Evolutionary conservation across 208 protist species (phyloP), one percentile per base, ranked within the genome.

Genomic region (Angomonas deanei): DNA sequence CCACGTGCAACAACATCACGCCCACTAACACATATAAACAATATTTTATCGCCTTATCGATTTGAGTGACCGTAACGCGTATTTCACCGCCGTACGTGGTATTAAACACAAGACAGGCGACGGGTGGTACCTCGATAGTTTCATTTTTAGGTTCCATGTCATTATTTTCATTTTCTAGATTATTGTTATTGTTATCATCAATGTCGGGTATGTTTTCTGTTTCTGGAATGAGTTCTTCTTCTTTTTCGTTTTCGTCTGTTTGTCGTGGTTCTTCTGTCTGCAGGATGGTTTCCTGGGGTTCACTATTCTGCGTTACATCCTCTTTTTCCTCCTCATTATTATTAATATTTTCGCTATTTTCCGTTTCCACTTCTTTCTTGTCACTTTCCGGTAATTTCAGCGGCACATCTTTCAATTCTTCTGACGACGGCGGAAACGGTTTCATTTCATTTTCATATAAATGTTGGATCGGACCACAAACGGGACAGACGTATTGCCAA

Each of bases 381-480:
- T 53, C 47, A 5, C 11, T 42, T 15, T 42, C 36, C 15, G 36
- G 11, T 42, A 42, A 15, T 42, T 42, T 15, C 36, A 42, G 36
- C 8, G 36, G n/a, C n/a, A 53, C 23, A 21, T 53, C 23, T 24
- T 26, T 53, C 23, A 59, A 48, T 36, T 67, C 67, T 46, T 73
- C 60, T 10, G 38, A 17, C 13, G 78, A 77, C 15, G 61, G 61
- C 3, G 74, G 82, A 68, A 84, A 68, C 65, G 61, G 60, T 56
- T 81, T 55, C 80, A 89, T 87, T 6, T 82, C 32, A 23, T 66
- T 58, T 32, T 77, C 60, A 72, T 78, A 92, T 30, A 86, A 34
- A 1, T 70, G 74, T 24, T 39, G 19, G 39, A 71, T 66, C 0
- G 39, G 1, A 1, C 52, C 39, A 55, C 86, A 93, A 13, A 36